Percentiles rank a stretch among this genome's conserved stretches.
These are phyloP conservation scores for Plasmopara viticola DNA, from an alignment of 352 stramenopile genomes.

Conservation along the genomic window DNA sequence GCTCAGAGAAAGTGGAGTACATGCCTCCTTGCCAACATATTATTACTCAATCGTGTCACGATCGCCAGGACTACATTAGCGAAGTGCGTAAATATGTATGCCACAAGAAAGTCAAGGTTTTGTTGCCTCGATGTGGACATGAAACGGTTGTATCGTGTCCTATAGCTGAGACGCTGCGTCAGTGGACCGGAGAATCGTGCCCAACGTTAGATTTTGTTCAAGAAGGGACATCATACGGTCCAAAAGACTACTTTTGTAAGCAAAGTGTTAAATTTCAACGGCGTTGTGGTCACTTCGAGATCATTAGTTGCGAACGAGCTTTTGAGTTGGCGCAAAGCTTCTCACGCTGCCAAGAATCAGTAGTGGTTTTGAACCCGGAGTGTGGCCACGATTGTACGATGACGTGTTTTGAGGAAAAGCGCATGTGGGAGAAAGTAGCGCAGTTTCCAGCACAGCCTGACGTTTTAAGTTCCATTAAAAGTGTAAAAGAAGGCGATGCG, in stretches of 20 bases:
- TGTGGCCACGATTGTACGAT: constrained; percentile 58
- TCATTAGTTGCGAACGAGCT: constrained; percentile 51
- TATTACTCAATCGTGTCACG: constrained; percentile 53
- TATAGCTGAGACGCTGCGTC: constrained; percentile 30
- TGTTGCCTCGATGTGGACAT: constrained; percentile 66
- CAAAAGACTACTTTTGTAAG: constrained; percentile 65
- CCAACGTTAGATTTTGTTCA: constrained; percentile 39
- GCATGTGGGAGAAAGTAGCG: constrained; percentile 10
- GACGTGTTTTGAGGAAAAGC: constrained; percentile 41
- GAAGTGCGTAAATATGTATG: constrained; percentile 35
- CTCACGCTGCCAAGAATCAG: constrained; percentile 37
- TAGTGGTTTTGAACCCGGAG: constrained; percentile 52
- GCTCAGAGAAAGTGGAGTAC: constrained; percentile 53
- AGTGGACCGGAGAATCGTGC: constrained; percentile 39
- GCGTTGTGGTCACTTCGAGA: constrained; percentile 52
- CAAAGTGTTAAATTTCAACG: constrained; percentile 52
- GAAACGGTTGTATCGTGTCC: constrained; percentile 41
- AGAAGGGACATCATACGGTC: constrained; percentile 55
- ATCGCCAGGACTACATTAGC: constrained; percentile 28
- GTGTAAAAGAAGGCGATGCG: constrained; percentile 25
- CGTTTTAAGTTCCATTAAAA: constrained; percentile 25
- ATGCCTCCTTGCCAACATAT: constrained; percentile 58
- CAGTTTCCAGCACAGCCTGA: neutral
- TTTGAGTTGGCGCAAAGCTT: constrained; percentile 54
- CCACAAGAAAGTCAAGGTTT: constrained; percentile 41